Base-by-base conservation (phyloP, 2,329 filamentous ascomycete species). In the Pseudodiploospora longispora region DNA sequence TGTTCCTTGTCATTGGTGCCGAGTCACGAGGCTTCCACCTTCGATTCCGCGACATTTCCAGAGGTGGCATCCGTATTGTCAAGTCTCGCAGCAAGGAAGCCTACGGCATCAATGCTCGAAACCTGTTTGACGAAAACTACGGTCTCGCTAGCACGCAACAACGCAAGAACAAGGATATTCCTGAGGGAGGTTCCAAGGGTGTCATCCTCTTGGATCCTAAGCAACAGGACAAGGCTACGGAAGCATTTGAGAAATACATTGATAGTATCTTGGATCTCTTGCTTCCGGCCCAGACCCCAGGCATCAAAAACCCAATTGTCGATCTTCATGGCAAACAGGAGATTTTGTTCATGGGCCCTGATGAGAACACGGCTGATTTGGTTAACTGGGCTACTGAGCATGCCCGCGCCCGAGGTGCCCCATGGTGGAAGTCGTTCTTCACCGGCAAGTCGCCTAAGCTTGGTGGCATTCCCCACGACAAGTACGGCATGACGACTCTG, bases 341-440 rank as follows among this genome's bases (percentile, higher is more conserved):
- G 67, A 98, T 98, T 50, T 73, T 98, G 27, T 98, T 98, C 75
- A 87, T 98, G 88, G 93, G 93, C 31, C 93, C 93, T 1, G 93
- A 98, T 55, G 93, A 98, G 80, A 98, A 98, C 70, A 98, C 93
- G 1, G 93, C 93, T 27, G 88, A 95, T 59, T 76, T 98, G 31
- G 93, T 98, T 41, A 83, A 98, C 67, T 98, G 93, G 93, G 93
- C 93, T n/a, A 98, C 93, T 2, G 84, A 93, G 65, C 93, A 98
- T 65, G 93, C 93, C 48, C 81, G 88, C 42, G 71, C 72, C 49
- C 83, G 93, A 55, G 89, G 89, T 38, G 93, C 93, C 4, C 88
- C 89, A 29, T 98, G 91, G 88, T 98, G 93, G 93, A 98, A 98
- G 75, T 98, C 93, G 0, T 98, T 98, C 79, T 98, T 98, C 76